Evolutionary conservation across 768 basidiomycete genomes (phyloP).

Genomic region (Leucosporidium yakuticum): DNA sequence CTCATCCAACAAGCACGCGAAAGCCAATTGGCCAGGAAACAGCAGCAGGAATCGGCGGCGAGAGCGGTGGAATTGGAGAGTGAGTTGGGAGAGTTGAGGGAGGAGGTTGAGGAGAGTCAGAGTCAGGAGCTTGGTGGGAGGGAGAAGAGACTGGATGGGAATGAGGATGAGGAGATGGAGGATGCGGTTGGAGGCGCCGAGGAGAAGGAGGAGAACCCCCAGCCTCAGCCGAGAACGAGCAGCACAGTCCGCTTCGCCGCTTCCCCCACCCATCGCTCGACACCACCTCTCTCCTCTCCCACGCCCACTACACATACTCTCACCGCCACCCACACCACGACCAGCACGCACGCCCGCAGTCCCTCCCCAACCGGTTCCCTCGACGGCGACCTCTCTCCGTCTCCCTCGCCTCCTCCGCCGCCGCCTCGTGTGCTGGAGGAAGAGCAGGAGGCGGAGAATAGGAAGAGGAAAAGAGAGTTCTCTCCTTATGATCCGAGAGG

Average conservation of each 20-base stretch:
- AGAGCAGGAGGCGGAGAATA: neutral
- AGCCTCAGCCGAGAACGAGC: neutral
- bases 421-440: neutral
- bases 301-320: neutral
- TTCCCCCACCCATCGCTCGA: no score
- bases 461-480: neutral
- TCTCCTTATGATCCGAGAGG: constrained; percentile 6
- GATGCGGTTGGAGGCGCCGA: no score
- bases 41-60: no score
- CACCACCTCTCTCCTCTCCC: neutral
- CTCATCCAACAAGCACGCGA: neutral
- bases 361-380: neutral
- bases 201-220: no score
- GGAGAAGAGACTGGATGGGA: no score
- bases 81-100: no score
- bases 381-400: neutral
- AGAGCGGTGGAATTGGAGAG: no score
- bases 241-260: neutral
- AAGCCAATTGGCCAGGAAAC: no score
- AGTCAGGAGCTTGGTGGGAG: no score
- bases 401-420: neutral
- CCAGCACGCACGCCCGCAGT: neutral
- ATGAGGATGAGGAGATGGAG: no score
- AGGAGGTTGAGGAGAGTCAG: no score
- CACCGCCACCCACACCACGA: neutral